Evolutionary conservation across 352 stramenopile genomes (phyloP), one percentile per base, ranked within the genome.

Genomic region (Phytopythium boreale): DNA sequence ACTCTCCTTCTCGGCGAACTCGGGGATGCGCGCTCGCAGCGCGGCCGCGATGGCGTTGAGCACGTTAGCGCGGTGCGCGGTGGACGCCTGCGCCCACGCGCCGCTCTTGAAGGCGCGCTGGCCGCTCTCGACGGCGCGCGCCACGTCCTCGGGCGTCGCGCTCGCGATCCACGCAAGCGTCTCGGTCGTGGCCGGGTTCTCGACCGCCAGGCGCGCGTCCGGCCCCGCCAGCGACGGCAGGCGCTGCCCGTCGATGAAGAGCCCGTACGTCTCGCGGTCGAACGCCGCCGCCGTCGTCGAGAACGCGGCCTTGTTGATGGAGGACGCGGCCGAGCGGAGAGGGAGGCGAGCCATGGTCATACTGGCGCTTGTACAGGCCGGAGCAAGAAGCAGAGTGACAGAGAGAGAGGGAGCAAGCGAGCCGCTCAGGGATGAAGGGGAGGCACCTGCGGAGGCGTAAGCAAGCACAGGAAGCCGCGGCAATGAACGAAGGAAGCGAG

Each of bases 1-100:
- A 66, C 74, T 86, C 64, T 91, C 80, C 51, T 81, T 77, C 68
- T 80, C 72, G 17, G 74, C 74, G 27, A 90, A 79, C 62, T 86
- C 74, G 26, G 70, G 66, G 39, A 82, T 73, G 15, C 74, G 65
- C 34, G 55, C 63, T 3, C 76, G 76, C 57, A 87, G 44, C 36
- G 69, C 67, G 12, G 68, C 64, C 15, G 74, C 80, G 34, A 84
- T 75, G 49, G 65, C 47, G 44, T 83, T 66, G 44, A 89, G 70
- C 46, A 84, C 70, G 12, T 65, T 66, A 24, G 73, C 71, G 27
- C 80, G 75, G 17, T 80, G 64, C 2, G 61, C 67, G 20, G 71
- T 69, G 4, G 73, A 68, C 10, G 71, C 63, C 11, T 50, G 62
- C 11, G 72, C 68, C 77, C 80, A 85, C 19, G 26, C 58, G 0